A percentile compares a stretch with the other conserved stretches of the same genome.
Conservation (phyloP, 2,329 filamentous ascomycete species). For the Penicillium sp. region DNA sequence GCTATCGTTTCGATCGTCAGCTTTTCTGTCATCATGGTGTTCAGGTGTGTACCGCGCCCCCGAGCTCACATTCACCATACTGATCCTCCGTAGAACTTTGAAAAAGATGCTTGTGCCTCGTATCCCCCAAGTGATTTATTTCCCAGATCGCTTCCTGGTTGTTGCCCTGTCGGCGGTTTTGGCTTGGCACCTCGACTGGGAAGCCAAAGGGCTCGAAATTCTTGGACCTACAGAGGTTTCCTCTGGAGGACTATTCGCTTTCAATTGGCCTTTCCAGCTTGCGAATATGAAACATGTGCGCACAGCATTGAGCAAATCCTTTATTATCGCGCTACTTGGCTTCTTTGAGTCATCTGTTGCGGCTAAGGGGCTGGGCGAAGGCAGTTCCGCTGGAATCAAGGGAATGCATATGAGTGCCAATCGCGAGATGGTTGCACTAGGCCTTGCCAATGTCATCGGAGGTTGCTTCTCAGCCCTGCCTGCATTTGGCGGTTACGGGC, state of each 20-base stretch:
- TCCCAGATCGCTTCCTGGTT: slow-evolving; percentile 88
- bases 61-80: neutral
- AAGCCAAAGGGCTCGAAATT: slow-evolving; percentile 75
- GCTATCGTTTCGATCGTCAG: slow-evolving; percentile 73
- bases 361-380: slow-evolving; percentile 77
- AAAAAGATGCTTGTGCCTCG: slow-evolving; percentile 79
- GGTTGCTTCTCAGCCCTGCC: slow-evolving; percentile 90
- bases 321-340: slow-evolving; percentile 90
- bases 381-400: slow-evolving; percentile 65
- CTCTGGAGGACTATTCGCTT: slow-evolving; percentile 69
- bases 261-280: slow-evolving; percentile 80
- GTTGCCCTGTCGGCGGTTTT: slow-evolving; percentile 82
- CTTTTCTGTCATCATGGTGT: slow-evolving; percentile 88
- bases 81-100: slow-evolving; percentile 59
- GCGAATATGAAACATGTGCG: slow-evolving; percentile 78
- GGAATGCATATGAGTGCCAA: slow-evolving; percentile 86
- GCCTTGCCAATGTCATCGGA: slow-evolving; percentile 85
- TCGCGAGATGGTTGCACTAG: slow-evolving; percentile 86
- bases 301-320: slow-evolving; percentile 84
- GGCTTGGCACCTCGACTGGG: slow-evolving; percentile 75
- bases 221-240: slow-evolving; percentile 77
- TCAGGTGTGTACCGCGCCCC: slow-evolving; percentile 57
- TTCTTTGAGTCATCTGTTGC: slow-evolving; percentile 98
- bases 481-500: slow-evolving; percentile 91
- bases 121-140: slow-evolving; percentile 77